Conservation (phyloP, 495 filamentous ascomycete genomes). For the Penicillium lividum region DNA sequence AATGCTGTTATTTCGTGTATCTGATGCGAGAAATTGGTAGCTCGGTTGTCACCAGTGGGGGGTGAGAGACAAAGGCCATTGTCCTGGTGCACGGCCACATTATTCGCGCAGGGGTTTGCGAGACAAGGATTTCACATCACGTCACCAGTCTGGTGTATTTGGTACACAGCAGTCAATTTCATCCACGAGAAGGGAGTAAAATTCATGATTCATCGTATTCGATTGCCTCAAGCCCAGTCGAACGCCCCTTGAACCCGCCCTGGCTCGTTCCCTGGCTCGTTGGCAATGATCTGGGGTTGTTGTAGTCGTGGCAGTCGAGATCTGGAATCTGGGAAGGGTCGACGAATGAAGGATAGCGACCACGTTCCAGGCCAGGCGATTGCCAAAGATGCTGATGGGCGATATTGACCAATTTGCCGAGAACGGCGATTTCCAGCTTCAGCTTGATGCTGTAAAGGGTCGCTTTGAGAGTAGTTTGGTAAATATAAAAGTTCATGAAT, state of each 20-base stretch:
- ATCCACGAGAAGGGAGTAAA: neutral
- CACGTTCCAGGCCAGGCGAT: constrained; percentile 10
- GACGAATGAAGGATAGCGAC: constrained; percentile 30
- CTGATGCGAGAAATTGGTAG: neutral
- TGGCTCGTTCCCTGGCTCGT: constrained; percentile 15
- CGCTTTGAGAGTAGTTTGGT: constrained; percentile 33
- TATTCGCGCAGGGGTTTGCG: neutral
- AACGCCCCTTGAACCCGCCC: constrained; percentile 13
- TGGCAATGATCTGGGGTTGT: constrained; percentile 20
- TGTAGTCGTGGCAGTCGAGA: constrained; percentile 22
- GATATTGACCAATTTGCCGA: constrained; percentile 33
- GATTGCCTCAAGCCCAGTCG: constrained; percentile 20
- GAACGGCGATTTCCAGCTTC: constrained; percentile 32
- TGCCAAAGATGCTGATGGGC: constrained; percentile 32
- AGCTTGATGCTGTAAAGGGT: constrained; percentile 34
- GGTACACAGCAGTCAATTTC: neutral
- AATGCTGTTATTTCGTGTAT: neutral
- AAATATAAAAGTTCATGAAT: constrained; percentile 35
- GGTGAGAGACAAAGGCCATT: neutral
- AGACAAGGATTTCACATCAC: neutral
- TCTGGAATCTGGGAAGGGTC: constrained; percentile 24
- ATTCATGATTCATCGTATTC: constrained; percentile 10
- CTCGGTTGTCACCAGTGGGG: too few species aligned
- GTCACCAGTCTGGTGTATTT: neutral
- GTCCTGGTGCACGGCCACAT: neutral